Base-by-base conservation (phyloP, 1,139 yeast genomes). In the Scheffersomyces insectosa region DNA sequence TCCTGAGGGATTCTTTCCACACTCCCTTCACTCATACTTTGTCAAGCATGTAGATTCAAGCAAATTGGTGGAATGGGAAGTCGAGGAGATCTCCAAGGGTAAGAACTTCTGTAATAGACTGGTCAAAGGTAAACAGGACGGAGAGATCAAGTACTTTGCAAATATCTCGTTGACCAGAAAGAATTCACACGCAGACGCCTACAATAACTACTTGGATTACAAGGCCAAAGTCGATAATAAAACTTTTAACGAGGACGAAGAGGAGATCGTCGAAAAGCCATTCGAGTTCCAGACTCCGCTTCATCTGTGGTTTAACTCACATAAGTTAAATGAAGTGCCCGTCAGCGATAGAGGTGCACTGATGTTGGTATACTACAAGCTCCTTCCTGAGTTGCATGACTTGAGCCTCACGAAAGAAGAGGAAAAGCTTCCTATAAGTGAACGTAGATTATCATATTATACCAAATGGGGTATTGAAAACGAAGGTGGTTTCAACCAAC, bases 21-120 rank as follows among this genome's bases (percentile, higher is more conserved):
- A 72, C 44, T 70, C 76, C 5, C 59, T 72, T 40, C 78, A 73
- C 46, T 68, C 75, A 6, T 68, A 63, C 50, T 72, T 72, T 48
- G 57, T 70, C 12, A 63, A 65, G 40, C 69, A 74, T 3, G 54
- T 51, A n/a, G 33, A 39, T 12, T 62, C 53, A 33, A 25, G 38
- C 12, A 32, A 8, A 3, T 53, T 54, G 1, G 40, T 60, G 15
- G 50, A 45, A 11, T 60, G 65, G 65, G 45, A 45, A 25, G 59
- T 56, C 8, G 57, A 54, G 28, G 33, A 45, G 30, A 60, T 66
- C n/a, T 66, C 72, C 37, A 63, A 78, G 45, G 95, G 95, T 3
- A 79, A 77, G 46, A 82, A 53, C 47, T 86, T 82, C 56, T 69
- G 76, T 38, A 83, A 85, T 40, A 72, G 87, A 42, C 75, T 80